Base-by-base conservation (phyloP, 192 early-diverging fungal genomes). In the Jimgerdemannia lactiflua region DNA sequence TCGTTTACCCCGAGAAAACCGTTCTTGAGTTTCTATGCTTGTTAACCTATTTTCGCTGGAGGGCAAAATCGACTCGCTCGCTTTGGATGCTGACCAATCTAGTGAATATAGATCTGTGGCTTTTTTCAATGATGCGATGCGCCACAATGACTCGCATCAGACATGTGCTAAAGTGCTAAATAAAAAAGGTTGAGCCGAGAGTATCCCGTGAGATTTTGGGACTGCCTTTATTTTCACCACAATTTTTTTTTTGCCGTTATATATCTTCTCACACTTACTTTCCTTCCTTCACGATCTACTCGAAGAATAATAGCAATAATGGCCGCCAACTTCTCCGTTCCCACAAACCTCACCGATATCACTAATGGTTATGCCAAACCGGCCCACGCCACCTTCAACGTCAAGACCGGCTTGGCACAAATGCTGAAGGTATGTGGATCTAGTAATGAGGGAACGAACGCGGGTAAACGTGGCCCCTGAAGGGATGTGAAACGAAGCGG, bases 331-430 rank as follows among this genome's bases (percentile, higher is more conserved):
- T 87, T 87, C 71, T 54, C 86, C 69, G 77, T 78, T 69, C 84
- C 86, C 67, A 80, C 82, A 54, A 87, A 87, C 74, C 70, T 87
- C 75, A 80, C 82, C 64, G 75, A 77, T 54, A 71, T 74, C 29
- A 75, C 74, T 77, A 74, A 64, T 43, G 59, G 79, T 64, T 68
- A 73, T 63, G 84, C 78, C 70, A 80, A 74, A 43, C 70, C 85
- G 43, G 71, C 77, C 42, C 79, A 83, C 39, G 84, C 78, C 18
- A 75, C 88, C 19, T 97, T 96, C 87, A 90, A 89, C 71, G 91
- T 97, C 85, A 98, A 99, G 89, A 91, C 95, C 70, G 96, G 96
- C 69, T 91, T 99, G 71, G 97, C 97, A 39, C 96, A 98, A 90
- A 96, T 95, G 92, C 90, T 99, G 80, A 99, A 98, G 92, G 95